phyloP scores from a whole-genome alignment of 208 protist species.

The Leishmania aethiopica region DNA sequence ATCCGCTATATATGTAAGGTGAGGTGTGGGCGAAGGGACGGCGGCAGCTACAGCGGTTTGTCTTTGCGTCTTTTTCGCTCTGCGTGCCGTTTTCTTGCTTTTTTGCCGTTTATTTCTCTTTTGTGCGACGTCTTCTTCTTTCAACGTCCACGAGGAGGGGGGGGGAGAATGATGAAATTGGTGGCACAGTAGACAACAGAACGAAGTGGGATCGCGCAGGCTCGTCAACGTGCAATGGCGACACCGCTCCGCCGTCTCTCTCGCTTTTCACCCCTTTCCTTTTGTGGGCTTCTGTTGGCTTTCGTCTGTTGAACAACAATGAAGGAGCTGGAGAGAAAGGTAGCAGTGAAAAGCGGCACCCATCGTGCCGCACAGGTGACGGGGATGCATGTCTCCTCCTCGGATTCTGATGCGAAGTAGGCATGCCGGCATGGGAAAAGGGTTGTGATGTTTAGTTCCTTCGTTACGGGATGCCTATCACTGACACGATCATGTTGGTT shows the following conservation, averaged over 20 bases:
- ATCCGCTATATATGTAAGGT: not conserved
- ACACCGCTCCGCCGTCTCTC: not conserved
- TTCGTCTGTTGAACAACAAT: not conserved
- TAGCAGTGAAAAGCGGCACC: not conserved
- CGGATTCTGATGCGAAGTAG: not conserved
- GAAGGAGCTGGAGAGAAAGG: not conserved
- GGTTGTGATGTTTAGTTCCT: not conserved
- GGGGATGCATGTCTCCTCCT: not conserved
- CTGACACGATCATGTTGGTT: not conserved
- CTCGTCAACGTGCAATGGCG: not conserved
- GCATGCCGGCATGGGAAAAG: not conserved
- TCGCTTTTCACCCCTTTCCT: not conserved
- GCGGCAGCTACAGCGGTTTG: not conserved
- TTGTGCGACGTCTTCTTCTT: too few relatives aligned
- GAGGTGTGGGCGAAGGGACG: not conserved
- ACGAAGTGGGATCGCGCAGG: not conserved
- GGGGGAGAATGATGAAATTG: not conserved
- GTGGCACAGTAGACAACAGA: not conserved
- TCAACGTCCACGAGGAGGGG: not conserved
- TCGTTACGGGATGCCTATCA: not conserved
- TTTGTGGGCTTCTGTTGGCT: not conserved
- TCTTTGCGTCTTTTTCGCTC: not conserved
- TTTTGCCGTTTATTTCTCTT: not conserved
- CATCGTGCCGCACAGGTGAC: not conserved
- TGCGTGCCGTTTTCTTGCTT: not conserved